Conservation (phyloP, 805 yeast species). For the Kuraishia ogatae region DNA sequence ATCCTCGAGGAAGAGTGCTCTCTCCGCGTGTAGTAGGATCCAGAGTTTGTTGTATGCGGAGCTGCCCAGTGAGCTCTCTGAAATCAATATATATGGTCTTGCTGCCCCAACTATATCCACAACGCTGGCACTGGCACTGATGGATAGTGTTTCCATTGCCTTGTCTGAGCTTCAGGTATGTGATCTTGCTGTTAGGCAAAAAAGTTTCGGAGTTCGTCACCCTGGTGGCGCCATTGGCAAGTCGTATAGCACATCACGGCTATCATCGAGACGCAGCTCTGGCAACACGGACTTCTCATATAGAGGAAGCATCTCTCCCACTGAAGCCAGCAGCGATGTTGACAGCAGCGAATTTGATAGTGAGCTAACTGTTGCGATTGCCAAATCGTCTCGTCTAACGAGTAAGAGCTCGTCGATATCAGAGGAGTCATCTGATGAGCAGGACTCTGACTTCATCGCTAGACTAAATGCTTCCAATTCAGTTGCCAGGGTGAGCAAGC, state of each 20-base stretch:
- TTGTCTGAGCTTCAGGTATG: conserved; percentile 56
- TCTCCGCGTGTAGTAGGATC: conserved; percentile 43
- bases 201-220: conserved; percentile 60
- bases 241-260: conserved; percentile 16
- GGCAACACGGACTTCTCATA: conserved; percentile 1
- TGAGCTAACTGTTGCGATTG: background rate
- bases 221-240: conserved; percentile 91
- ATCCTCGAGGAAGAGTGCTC: conserved; percentile 45
- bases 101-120: conserved; percentile 88
- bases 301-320: background rate
- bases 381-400: background rate
- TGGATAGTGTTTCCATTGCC: conserved; percentile 74
- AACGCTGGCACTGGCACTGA: conserved; percentile 62
- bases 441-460: background rate
- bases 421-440: background rate
- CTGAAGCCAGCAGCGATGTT: background rate
- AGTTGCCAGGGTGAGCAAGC: background rate
- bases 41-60: conserved; percentile 52
- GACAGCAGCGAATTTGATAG: background rate
- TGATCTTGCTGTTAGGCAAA: conserved; percentile 44
- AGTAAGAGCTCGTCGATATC: background rate
- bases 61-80: conserved; percentile 48
- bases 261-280: conserved; percentile 1
- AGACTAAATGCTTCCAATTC: background rate
- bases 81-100: conserved; percentile 60